Evolutionary conservation across 768 basidiomycete species (phyloP).

Genomic region (Xerocomus potaroensis): DNA sequence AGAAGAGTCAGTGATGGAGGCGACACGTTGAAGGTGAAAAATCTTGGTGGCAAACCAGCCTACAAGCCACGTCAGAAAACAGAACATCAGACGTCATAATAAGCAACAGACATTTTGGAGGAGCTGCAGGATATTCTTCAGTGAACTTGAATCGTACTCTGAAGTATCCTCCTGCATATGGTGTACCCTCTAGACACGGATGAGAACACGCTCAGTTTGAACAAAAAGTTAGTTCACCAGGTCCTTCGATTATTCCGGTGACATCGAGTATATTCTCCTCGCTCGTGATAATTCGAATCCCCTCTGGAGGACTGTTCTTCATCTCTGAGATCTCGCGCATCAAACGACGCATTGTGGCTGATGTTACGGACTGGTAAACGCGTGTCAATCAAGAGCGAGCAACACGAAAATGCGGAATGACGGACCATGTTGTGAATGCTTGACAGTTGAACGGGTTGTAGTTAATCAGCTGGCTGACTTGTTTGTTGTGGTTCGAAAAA

Average conservation of each 20-base stretch:
- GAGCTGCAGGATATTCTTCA: conserved; percentile 88
- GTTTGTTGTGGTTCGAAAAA: conserved; percentile 23
- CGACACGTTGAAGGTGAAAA: too few species aligned
- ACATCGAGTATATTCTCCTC: conserved; percentile 90
- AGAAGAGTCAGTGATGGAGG: too few species aligned
- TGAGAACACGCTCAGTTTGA: conserved; percentile 4
- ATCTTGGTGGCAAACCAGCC: conserved; percentile 87
- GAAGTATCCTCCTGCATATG: conserved; percentile 71
- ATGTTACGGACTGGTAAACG: conserved; percentile 36
- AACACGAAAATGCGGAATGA: neutral
- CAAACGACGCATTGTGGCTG: conserved; percentile 73
- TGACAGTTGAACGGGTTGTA: conserved; percentile 5
- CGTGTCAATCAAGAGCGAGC: neutral
- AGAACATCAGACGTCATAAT: neutral
- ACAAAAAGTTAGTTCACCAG: conserved; percentile 49
- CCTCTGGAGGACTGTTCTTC: conserved; percentile 80
- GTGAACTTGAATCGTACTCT: conserved; percentile 82
- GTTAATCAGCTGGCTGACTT: conserved; percentile 13
- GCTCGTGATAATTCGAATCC: conserved; percentile 80
- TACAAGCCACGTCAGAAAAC: conserved; percentile 28
- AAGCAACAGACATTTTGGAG: conserved; percentile 76
- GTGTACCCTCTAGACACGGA: conserved; percentile 50
- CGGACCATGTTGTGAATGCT: conserved; percentile 22
- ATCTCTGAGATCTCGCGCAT: conserved; percentile 84
- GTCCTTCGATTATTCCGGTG: conserved; percentile 85